These are phyloP conservation scores for Gloeostereum incarnatum DNA, from an alignment of 768 basidiomycete genomes.

Conservation along the genomic window DNA sequence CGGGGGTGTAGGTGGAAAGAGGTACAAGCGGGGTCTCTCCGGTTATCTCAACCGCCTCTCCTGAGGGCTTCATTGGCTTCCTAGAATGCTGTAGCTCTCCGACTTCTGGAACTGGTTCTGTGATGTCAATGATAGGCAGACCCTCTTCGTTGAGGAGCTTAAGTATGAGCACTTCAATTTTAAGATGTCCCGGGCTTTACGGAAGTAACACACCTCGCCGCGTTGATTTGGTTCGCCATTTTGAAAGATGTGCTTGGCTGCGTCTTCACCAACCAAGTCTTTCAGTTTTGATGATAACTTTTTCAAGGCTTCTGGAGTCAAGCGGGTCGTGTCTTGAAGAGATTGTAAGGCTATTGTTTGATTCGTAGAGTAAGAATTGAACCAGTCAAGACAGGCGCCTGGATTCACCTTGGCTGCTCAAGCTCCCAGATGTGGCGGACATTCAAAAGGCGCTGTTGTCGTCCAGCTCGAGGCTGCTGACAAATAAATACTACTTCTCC, in stretches of 20 bases:
- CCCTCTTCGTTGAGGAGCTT: constrained; percentile 73
- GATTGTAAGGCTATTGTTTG: constrained; percentile 26
- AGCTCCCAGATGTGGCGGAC: neutral
- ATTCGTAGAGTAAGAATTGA: neutral
- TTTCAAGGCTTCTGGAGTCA: constrained; percentile 38
- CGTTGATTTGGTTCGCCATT: constrained; percentile 45
- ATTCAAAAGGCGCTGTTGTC: neutral
- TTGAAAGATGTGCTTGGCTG: constrained; percentile 19
- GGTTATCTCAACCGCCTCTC: too few relatives aligned
- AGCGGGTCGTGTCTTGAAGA: constrained; percentile 17
- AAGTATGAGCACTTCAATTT: too few relatives aligned
- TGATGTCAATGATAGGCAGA: constrained; percentile 71
- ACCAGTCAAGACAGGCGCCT: neutral
- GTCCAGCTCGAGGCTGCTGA: neutral
- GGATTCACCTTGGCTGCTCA: neutral
- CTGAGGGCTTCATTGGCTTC: constrained; percentile 6
- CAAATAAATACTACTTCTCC: neutral
- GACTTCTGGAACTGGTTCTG: constrained; percentile 44
- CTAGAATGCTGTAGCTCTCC: too few relatives aligned
- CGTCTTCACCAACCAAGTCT: constrained; percentile 43
- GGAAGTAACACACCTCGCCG: constrained; percentile 45
- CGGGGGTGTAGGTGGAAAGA: constrained; percentile 31
- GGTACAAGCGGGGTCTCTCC: constrained; percentile 40
- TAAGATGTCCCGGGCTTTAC: constrained; percentile 8
- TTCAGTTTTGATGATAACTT: constrained; percentile 51